Conservation (phyloP, 805 yeast species). For the Priceomyces carsonii region DNA sequence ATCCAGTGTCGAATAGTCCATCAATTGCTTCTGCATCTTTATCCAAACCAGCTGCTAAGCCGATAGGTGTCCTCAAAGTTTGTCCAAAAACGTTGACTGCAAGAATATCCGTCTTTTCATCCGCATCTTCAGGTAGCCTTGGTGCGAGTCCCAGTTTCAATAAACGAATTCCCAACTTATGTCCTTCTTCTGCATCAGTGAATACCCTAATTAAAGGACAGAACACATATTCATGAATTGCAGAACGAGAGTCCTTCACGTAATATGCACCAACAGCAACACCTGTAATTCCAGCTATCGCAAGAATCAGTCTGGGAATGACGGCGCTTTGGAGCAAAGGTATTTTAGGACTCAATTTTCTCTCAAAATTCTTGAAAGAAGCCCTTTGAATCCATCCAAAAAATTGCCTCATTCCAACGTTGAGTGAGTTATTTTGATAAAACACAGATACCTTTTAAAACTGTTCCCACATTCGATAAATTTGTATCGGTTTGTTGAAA, state of each 20-base stretch:
- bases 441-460: too few species aligned
- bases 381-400: conserved; percentile 2
- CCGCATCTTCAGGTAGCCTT: conserved; percentile 53
- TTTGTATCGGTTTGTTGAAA: too few species aligned
- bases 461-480: too few species aligned
- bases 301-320: conserved; percentile 14
- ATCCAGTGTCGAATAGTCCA: conserved; percentile 72
- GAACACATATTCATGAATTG: conserved; percentile 74
- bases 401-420: conserved; percentile 3
- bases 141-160: conserved; percentile 74
- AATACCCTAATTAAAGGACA: conserved; percentile 72
- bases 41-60: conserved; percentile 95
- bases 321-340: conserved; percentile 15
- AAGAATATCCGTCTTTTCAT: conserved; percentile 39
- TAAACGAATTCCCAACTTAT: conserved; percentile 66
- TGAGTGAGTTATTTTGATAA: too few species aligned
- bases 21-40: conserved; percentile 93
- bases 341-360: conserved; percentile 3
- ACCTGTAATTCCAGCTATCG: conserved; percentile 20
- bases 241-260: conserved; percentile 74
- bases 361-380: not conserved
- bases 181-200: conserved; percentile 87
- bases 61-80: conserved; percentile 76
- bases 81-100: conserved; percentile 65
- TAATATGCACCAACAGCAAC: conserved; percentile 51